Base-by-base conservation (phyloP, 2,329 filamentous ascomycete species). In the Epichloe scottii region DNA sequence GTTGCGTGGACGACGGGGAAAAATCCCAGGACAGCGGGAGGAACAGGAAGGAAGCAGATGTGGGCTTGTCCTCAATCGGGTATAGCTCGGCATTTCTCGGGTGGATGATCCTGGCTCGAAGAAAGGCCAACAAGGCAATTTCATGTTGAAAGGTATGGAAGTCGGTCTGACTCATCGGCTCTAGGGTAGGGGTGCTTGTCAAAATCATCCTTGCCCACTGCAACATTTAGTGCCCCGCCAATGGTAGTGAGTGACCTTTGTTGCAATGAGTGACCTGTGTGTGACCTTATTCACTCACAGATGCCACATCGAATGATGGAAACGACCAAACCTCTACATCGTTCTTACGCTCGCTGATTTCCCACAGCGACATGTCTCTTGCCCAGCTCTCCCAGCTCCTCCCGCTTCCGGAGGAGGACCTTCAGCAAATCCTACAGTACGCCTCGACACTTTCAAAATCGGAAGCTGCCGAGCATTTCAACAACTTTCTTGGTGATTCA, bases 401-500 rank as follows among this genome's bases (percentile, higher is more conserved):
- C 1, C 89, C 89, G 7, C 74, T 97, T 11, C 89, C 95, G 37
- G 82, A 95, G 37, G 82, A 87, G 12, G 89, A 91, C 40, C 74
- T 97, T 34, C 80, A 82, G 62, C 88, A 97, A 63, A 78, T 96
- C 42, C 75, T 97, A 57, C 81, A 87, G 46, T 96, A 96, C 65
- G 82, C 87, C 2, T 73, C 80, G 37, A 85, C 82, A 0, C 76
- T 97, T 8, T 82, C 89, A 19, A 89, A 85, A 62, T 70, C 81
- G 48, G 86, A 85, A 56, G 87, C 88, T 14, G 89, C 82, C 48
- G 83, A 89, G 41, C 89, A 97, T 66, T 84, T 98, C 54, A 85
- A 83, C 65, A 89, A 93, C 62, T 73, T 98, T 49, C 78, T 98
- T 0, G 93, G 91, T 47, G 89, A 95, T 65, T 89, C 87, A 6